phyloP scores from a whole-genome alignment of 345 rosid species.

The Murraya paniculata region DNA sequence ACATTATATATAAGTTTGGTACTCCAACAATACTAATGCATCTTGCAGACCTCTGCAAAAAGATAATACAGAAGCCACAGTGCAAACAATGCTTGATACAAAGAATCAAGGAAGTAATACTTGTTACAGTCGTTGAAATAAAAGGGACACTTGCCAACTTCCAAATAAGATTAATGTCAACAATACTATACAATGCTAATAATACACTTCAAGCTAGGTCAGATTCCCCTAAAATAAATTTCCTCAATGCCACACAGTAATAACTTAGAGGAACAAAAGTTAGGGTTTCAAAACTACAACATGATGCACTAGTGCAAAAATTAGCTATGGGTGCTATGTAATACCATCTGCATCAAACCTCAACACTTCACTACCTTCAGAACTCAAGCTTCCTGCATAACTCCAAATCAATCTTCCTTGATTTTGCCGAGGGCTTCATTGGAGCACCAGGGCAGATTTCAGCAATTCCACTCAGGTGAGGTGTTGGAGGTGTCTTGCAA shows the following conservation, averaged over 20 bases:
- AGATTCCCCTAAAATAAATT: not conserved
- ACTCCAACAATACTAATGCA: not conserved
- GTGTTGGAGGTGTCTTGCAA: slow-evolving; percentile 46
- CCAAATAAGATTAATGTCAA: slow-evolving; percentile 1
- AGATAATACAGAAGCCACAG: not conserved
- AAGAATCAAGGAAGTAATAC: not conserved
- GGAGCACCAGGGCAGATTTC: slow-evolving; percentile 68
- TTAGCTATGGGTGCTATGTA: slow-evolving; percentile 10
- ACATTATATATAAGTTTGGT: not conserved
- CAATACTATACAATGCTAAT: slow-evolving; percentile 28
- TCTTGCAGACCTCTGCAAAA: not conserved
- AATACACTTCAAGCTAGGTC: slow-evolving; percentile 14
- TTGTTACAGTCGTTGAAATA: not conserved
- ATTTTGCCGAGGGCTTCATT: slow-evolving; percentile 33
- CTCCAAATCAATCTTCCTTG: slow-evolving; percentile 43
- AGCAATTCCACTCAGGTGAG: slow-evolving; percentile 34
- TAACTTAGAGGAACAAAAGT: slow-evolving; percentile 12
- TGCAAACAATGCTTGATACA: not conserved
- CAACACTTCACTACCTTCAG: slow-evolving; percentile 17
- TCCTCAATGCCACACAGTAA: slow-evolving; percentile 8
- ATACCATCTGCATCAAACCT: slow-evolving; percentile 8
- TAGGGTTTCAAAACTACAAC: slow-evolving; percentile 11
- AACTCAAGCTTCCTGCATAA: slow-evolving; percentile 59
- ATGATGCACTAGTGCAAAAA: slow-evolving; percentile 5
- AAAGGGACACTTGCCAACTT: slow-evolving; percentile 11